Base-by-base conservation (phyloP, 169 alveolate species). In the Eimeria maxima region DNA sequence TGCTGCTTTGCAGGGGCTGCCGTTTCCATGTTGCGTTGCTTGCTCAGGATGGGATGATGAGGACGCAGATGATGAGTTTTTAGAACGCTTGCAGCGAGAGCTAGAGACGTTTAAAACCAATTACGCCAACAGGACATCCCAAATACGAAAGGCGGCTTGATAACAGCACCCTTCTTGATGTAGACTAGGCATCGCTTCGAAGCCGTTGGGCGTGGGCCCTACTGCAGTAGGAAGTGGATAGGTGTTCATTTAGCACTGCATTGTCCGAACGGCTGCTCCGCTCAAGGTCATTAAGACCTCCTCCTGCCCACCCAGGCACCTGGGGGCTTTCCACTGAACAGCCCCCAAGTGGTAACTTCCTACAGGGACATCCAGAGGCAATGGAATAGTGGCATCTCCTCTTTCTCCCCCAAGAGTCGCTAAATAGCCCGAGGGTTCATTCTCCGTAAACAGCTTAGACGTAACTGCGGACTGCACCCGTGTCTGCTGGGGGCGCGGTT, bases 41-140 rank as follows among this genome's bases (percentile, higher is more conserved):
- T 53, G 50, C n/a, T 33, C 90, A 95, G 97, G 97, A 10, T 95
- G 97, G 97, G 97, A 95, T 53, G 97, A 95, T 69, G 97, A 95
- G 60, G 97, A 95, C 42, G 80, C 93, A 44, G 94, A 95, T 50
- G 97, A 95, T 67, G 97, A 95, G 47, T 95, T 95, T 71, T 33
- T 90, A 55, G 91, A 91, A 89, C 95, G 93, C n/a, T 65, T 95
- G 73, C 97, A 95, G 95, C 95, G 90, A 50, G 97, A 95, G 76
- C 90, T 95, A 67, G 96, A 95, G 53, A 95, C 95, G 18, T 95
- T 88, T 78, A 87, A 95, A 71, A 83, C 94, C 29, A 55, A 78
- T 33, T 80, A 93, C 65, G 76, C 93, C 33, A 83, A 11, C 63
- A 67, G 33, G 50, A 80, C 60, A n/a, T 29, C 94, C 57, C 94